Conservation (phyloP, 2,329 filamentous ascomycete genomes). For the Trichophyton rubrum region DNA sequence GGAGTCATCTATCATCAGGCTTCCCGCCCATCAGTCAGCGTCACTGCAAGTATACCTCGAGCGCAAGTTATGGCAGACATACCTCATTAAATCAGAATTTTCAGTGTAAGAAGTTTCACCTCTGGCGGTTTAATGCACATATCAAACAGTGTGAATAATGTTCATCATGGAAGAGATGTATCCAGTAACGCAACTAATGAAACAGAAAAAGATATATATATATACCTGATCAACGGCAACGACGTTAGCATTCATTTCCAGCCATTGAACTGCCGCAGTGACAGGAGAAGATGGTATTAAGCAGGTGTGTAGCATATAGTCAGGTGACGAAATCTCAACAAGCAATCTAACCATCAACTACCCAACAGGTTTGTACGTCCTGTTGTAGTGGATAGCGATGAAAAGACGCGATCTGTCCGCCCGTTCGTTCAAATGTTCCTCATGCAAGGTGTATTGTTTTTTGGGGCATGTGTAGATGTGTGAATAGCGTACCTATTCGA, state of each 20-base stretch:
- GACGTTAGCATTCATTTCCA: slow-evolving; percentile 10
- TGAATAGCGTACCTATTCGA: not conserved
- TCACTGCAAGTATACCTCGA: slow-evolving; percentile 14
- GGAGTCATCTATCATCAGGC: slow-evolving; percentile 32
- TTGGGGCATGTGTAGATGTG: slow-evolving; percentile 5
- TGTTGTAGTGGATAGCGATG: slow-evolving; percentile 41
- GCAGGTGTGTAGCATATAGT: slow-evolving; percentile 21
- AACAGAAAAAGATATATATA: slow-evolving; percentile 12
- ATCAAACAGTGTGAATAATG: slow-evolving; percentile 62
- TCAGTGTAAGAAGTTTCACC: slow-evolving; percentile 46
- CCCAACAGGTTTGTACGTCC: slow-evolving; percentile 50
- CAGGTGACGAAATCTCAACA: slow-evolving; percentile 60
- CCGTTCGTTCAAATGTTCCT: slow-evolving; percentile 56
- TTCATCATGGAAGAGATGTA: slow-evolving; percentile 47
- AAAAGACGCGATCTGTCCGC: slow-evolving; percentile 51
- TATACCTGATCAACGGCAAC: not conserved
- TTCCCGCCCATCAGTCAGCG: slow-evolving; percentile 25
- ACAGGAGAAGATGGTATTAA: not conserved
- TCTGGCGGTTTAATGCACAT: slow-evolving; percentile 36
- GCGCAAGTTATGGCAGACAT: slow-evolving; percentile 15
- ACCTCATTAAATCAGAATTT: slow-evolving; percentile 65
- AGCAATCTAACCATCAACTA: slow-evolving; percentile 42
- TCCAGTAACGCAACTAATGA: slow-evolving; percentile 11
- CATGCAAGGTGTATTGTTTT: slow-evolving; percentile 27
- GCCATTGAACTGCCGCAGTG: slow-evolving; percentile 13